These are phyloP conservation scores for Penicillium sp. DNA, from an alignment of 2,329 filamentous ascomycete species.

Conservation along the genomic window DNA sequence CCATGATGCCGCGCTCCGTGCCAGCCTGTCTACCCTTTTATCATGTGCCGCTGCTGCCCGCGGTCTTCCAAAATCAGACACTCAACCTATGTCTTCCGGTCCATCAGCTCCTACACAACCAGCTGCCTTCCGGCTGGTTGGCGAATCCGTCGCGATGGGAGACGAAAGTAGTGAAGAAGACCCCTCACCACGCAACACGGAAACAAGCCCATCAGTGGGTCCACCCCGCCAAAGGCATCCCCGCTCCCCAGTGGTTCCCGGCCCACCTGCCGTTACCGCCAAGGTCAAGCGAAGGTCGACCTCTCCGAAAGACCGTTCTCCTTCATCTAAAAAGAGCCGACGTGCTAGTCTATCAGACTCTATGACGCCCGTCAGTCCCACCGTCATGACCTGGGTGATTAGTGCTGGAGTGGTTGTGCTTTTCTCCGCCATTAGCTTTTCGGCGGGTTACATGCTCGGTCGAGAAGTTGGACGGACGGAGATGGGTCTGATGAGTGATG, in stretches of 20 bases:
- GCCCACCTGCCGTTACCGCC: slow-evolving; percentile 9
- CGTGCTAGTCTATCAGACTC: slow-evolving; percentile 35
- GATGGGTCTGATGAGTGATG: slow-evolving; percentile 38
- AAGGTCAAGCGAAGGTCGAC: slow-evolving; percentile 39
- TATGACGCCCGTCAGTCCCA: slow-evolving; percentile 55
- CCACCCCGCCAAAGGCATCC: slow-evolving; percentile 28
- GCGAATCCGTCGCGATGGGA: slow-evolving; percentile 62
- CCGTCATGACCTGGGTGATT: slow-evolving; percentile 68
- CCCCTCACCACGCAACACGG: slow-evolving; percentile 21
- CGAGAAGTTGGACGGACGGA: slow-evolving; percentile 62
- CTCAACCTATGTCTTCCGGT: slow-evolving; percentile 30
- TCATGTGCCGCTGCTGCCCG: slow-evolving; percentile 93
- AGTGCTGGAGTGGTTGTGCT: slow-evolving; percentile 68
- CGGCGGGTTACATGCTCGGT: slow-evolving; percentile 66
- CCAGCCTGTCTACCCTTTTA: slow-evolving; percentile 90
- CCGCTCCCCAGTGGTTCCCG: slow-evolving; percentile 24
- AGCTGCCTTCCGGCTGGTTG: slow-evolving; percentile 61
- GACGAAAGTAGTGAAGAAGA: slow-evolving; percentile 37
- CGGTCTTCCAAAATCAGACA: slow-evolving; percentile 68
- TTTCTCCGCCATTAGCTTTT: slow-evolving; percentile 67
- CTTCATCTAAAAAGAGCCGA: slow-evolving; percentile 39
- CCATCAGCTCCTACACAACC: slow-evolving; percentile 46
- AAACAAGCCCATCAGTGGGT: slow-evolving; percentile 23
- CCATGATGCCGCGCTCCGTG: slow-evolving; percentile 88
- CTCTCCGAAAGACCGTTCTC: slow-evolving; percentile 45